Evolutionary conservation across 192 early-diverging fungal species (phyloP).

Genomic region (Geranomyces variabilis): DNA sequence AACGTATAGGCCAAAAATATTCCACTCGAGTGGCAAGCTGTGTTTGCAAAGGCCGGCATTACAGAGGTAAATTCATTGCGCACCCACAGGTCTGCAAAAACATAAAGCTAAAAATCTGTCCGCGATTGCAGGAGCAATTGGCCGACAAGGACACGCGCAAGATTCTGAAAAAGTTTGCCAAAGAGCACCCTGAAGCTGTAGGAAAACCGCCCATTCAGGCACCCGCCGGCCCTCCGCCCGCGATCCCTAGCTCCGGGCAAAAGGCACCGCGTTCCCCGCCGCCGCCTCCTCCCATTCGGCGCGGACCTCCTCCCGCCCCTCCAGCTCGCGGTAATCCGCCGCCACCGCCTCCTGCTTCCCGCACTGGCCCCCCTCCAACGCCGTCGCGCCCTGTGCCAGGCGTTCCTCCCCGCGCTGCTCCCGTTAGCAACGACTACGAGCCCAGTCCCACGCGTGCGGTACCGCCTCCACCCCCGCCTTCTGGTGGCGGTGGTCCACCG

Average conservation of each 20-base stretch:
- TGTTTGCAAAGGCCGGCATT: constrained; percentile 61
- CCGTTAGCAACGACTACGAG: not conserved
- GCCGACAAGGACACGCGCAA: constrained; percentile 49
- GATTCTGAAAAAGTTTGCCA: constrained; percentile 56
- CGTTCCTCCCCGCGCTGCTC: not conserved
- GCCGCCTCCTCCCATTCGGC: constrained; percentile 30
- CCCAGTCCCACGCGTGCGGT: not conserved
- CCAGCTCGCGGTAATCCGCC: not conserved
- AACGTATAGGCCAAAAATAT: constrained; percentile 51
- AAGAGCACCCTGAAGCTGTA: constrained; percentile 36
- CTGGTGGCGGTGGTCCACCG: not conserved
- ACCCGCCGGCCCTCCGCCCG: constrained; percentile 20
- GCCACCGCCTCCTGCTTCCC: constrained; percentile 4
- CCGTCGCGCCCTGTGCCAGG: not conserved
- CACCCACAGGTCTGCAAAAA: constrained; percentile 29
- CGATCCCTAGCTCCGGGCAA: not conserved
- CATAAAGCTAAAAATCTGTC: no score
- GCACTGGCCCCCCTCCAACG: constrained; percentile 11
- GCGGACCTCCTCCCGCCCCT: constrained; percentile 39
- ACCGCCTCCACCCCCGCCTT: not conserved
- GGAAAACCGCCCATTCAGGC: constrained; percentile 3
- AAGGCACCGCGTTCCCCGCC: constrained; percentile 33
- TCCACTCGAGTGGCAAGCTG: constrained; percentile 58
- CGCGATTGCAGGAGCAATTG: constrained; percentile 45
- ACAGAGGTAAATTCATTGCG: constrained; percentile 52